Conservation (phyloP, 2,329 filamentous ascomycete species). For the Penicillium sp. region DNA sequence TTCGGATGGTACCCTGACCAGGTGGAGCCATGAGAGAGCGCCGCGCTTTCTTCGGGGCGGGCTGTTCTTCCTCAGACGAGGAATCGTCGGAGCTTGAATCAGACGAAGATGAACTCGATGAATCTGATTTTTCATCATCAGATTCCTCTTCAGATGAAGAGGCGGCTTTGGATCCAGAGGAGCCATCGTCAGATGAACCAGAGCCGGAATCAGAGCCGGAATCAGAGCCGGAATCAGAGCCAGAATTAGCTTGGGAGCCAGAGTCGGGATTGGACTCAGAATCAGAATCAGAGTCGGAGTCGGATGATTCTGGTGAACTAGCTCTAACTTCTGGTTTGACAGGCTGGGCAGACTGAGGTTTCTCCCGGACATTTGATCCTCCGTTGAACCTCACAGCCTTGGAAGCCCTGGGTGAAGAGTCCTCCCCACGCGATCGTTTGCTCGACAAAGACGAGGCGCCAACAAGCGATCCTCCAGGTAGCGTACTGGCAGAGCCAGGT, state of each 20-base stretch:
- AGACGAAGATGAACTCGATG: not conserved
- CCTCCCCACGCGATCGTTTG: slow-evolving; percentile 20
- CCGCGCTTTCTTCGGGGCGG: slow-evolving; percentile 10
- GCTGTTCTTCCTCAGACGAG: slow-evolving; percentile 33
- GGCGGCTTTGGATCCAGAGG: not conserved
- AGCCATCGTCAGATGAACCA: not conserved
- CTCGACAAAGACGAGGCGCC: slow-evolving; percentile 21
- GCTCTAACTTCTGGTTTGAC: slow-evolving; percentile 16
- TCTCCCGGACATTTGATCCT: slow-evolving; percentile 7
- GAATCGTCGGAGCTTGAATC: slow-evolving; percentile 29
- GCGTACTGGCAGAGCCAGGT: slow-evolving; percentile 17
- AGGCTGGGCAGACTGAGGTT: slow-evolving; percentile 10
- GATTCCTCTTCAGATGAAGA: not conserved
- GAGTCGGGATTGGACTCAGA: slow-evolving; percentile 30
- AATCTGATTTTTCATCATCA: not conserved
- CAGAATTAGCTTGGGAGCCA: slow-evolving; percentile 19
- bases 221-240: slow-evolving; percentile 25
- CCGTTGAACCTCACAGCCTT: slow-evolving; percentile 38
- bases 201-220: slow-evolving; percentile 18
- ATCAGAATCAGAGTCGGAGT: slow-evolving; percentile 3
- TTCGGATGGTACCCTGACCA: slow-evolving; percentile 51
- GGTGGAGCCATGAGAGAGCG: slow-evolving; percentile 39
- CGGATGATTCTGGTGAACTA: slow-evolving; percentile 21
- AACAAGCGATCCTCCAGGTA: slow-evolving; percentile 13
- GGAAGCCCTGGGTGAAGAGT: slow-evolving; percentile 27